Conservation (phyloP, 805 yeast species). For the Ogataea neopini region DNA sequence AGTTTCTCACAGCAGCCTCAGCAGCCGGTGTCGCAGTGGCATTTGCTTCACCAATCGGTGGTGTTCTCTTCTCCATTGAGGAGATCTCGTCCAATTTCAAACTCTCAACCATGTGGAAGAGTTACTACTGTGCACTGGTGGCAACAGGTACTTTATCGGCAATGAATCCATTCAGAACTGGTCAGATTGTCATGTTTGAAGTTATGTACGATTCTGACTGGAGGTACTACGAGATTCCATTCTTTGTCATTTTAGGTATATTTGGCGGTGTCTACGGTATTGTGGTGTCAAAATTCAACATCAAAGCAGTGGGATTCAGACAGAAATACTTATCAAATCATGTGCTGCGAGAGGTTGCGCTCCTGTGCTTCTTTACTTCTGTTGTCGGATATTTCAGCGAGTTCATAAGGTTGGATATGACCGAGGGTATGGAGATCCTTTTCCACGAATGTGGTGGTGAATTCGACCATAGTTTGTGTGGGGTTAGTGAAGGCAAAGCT, state of each 20-base stretch:
- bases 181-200: slow-evolving; percentile 90
- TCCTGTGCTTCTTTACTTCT: slow-evolving; percentile 69
- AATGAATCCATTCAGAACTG: slow-evolving; percentile 90
- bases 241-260: slow-evolving; percentile 74
- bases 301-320: slow-evolving; percentile 74
- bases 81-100: slow-evolving; percentile 80
- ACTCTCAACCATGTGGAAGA: slow-evolving; percentile 82
- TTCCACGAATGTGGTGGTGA: slow-evolving; percentile 75
- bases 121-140: slow-evolving; percentile 85
- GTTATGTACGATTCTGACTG: slow-evolving; percentile 86
- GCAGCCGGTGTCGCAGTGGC: slow-evolving; percentile 99
- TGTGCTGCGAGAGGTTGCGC: slow-evolving; percentile 70
- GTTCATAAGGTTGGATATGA: slow-evolving; percentile 86
- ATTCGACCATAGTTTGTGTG: slow-evolving; percentile 42
- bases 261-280: slow-evolving; percentile 94
- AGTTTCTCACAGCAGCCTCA: slow-evolving; percentile 81
- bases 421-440: slow-evolving; percentile 87
- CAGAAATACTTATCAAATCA: slow-evolving; percentile 59
- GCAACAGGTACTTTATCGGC: slow-evolving; percentile 81
- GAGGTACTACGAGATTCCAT: slow-evolving; percentile 83
- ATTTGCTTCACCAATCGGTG: slow-evolving; percentile 95
- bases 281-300: slow-evolving; percentile 70
- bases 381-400: slow-evolving; percentile 79
- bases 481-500: slow-evolving; percentile 24
- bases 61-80: slow-evolving; percentile 90